Conservation (phyloP, 2,329 filamentous ascomycete species). For the Dactylellina drechsleri region DNA sequence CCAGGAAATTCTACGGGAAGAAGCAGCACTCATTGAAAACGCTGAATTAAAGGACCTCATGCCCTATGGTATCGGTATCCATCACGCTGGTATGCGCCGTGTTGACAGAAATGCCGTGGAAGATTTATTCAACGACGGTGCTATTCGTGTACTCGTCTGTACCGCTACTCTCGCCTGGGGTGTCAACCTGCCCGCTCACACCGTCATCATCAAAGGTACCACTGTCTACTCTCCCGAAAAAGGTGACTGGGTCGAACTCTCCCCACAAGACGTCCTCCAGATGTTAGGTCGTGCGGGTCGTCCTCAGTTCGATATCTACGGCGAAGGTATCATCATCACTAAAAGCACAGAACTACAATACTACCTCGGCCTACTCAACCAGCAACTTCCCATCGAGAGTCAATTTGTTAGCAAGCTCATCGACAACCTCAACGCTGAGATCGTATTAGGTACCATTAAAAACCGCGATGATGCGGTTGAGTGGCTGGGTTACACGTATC, state of each 20-base stretch:
- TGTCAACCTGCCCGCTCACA: constrained; percentile 97
- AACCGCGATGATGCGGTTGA: constrained; percentile 96
- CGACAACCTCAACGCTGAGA: constrained; percentile 94
- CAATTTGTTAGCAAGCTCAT: constrained; percentile 92
- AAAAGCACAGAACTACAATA: constrained; percentile 95
- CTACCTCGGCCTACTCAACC: constrained; percentile 94
- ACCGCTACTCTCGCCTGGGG: constrained; percentile 99
- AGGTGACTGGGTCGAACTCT: constrained; percentile 97
- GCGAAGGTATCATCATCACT: constrained; percentile 98
- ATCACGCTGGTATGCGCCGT: constrained; percentile 96
- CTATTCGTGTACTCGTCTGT: constrained; percentile 93
- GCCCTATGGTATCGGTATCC: constrained; percentile 96
- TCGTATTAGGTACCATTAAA: constrained; percentile 92
- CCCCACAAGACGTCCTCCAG: constrained; percentile 95
- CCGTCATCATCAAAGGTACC: constrained; percentile 98
- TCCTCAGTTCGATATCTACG: constrained; percentile 96
- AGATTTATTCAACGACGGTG: constrained; percentile 89
- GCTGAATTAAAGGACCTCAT: constrained; percentile 90
- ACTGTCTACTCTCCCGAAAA: constrained; percentile 98
- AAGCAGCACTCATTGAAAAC: constrained; percentile 80
- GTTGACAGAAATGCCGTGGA: constrained; percentile 95
- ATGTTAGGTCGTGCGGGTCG: constrained; percentile 98
- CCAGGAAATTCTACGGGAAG: constrained; percentile 85
- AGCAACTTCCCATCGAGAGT: constrained; percentile 96
- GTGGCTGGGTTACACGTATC: constrained; percentile 97